Evolutionary conservation across 768 basidiomycete species (phyloP), one percentile per base, ranked within the genome.

Genomic region (Coprinellus micaceus): DNA sequence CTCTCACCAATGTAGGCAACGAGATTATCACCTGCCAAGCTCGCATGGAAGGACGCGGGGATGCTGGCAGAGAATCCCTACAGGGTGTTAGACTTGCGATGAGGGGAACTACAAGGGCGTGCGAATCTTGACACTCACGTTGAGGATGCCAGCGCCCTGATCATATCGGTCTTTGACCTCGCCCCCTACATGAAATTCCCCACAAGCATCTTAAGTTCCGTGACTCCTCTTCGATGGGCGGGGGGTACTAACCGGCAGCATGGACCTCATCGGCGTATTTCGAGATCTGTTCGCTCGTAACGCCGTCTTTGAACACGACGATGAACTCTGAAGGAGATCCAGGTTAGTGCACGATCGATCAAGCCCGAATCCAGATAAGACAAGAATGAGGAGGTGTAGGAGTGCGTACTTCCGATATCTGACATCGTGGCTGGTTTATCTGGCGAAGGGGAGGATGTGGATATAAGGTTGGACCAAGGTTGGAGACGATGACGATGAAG

Each of bases 1-100:
- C 17, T 47, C 54, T 9, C 39, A 55, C 54, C 54, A 30, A 55
- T 55, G 33, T 55, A 55, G 45, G 46, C 54, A 26, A 55, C 33
- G n/a, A 55, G 11, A 6, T 21, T 15, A 17, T 51, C 29, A 10
- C 6, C 49, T 12, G 21, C 21, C 29, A 51, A 40, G 12, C 6
- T 13, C 13, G 44, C 30, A 13, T 46, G 45, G 45, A 55, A 55
- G 11, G 28, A 26, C 15, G 19, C 44, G 22, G 46, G 55, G 29
- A 56, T 29, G 24, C 13, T 25, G 3, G 36, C 55, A 40, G 55
- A 47, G 39, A 56, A 56, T n/a, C 47, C 55, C 55, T 56, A 30
- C 22, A 30, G 21, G 10, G 10, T n/a, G 13, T 9, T 13, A 22
- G 6, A 48, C 5, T 10, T 48, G 11, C n/a, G 22, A 21, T 24